Evolutionary conservation across 2,329 filamentous ascomycete species (phyloP).

Genomic region (Xylariaceae sp.): DNA sequence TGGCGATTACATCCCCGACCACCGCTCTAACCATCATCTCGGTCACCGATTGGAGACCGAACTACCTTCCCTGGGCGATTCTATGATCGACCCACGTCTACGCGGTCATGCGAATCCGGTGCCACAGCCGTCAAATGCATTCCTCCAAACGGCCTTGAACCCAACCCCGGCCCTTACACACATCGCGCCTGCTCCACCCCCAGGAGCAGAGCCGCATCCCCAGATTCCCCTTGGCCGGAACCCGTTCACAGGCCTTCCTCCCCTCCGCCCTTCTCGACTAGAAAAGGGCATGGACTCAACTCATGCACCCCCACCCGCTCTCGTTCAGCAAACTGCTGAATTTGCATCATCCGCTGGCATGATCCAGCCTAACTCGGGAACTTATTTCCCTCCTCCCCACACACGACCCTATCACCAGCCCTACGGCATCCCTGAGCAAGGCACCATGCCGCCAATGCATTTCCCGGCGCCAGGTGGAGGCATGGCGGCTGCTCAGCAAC

Average conservation of each 20-base stretch:
- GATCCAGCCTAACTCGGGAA: slow-evolving; percentile 34
- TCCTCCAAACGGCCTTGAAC: slow-evolving; percentile 37
- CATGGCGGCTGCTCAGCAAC: slow-evolving; percentile 20
- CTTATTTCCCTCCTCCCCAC: slow-evolving; percentile 34
- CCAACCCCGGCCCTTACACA: slow-evolving; percentile 27
- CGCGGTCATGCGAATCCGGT: slow-evolving; percentile 21
- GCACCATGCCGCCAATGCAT: slow-evolving; percentile 25
- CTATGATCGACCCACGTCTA: slow-evolving; percentile 31
- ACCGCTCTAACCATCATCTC: slow-evolving; percentile 7
- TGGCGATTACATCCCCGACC: slow-evolving; percentile 13
- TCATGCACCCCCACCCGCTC: slow-evolving; percentile 19
- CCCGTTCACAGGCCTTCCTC: slow-evolving; percentile 35
- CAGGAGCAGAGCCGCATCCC: slow-evolving; percentile 19
- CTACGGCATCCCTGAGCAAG: slow-evolving; percentile 32
- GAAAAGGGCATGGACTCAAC: slow-evolving; percentile 24
- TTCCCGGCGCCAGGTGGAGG: slow-evolving; percentile 20
- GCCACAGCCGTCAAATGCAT: slow-evolving; percentile 28
- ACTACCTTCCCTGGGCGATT: slow-evolving; percentile 12
- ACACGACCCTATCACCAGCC: slow-evolving; percentile 35
- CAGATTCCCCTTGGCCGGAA: slow-evolving; percentile 25
- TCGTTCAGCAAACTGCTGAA: slow-evolving; percentile 25
- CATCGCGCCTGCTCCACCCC: slow-evolving; percentile 29
- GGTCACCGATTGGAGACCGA: slow-evolving; percentile 15
- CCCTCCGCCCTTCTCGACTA: slow-evolving; percentile 35
- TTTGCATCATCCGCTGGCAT: slow-evolving; percentile 27